Conservation (phyloP, 306 rosid species). For the Oemleria cerasiformis region DNA sequence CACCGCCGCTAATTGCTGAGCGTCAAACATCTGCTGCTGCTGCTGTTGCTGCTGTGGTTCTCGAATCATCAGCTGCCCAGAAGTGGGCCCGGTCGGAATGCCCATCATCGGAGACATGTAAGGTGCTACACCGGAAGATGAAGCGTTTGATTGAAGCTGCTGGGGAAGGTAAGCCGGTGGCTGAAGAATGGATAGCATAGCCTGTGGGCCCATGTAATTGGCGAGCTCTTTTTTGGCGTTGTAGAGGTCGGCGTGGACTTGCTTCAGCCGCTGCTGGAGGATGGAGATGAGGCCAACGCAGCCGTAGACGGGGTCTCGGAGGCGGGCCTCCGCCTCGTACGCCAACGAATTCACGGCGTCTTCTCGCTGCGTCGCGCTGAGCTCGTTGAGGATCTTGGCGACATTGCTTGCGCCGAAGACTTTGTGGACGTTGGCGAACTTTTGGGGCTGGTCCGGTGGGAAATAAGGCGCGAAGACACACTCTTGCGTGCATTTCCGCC, state of each 20-base stretch:
- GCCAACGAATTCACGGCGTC: conserved; percentile 92
- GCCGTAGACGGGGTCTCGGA: conserved; percentile 85
- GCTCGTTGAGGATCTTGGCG: conserved; percentile 74
- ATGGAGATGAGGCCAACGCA: conserved; percentile 90
- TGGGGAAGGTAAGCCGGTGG: conserved; percentile 23
- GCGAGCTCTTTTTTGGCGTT: conserved; percentile 76
- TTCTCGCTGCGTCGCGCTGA: conserved; percentile 59
- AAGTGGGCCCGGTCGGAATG: conserved; percentile 18
- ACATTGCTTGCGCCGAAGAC: conserved; percentile 95
- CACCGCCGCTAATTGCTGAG: conserved; percentile 65
- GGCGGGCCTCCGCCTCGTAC: conserved; percentile 83
- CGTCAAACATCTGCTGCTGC: conserved; percentile 55
- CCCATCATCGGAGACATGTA: conserved; percentile 36
- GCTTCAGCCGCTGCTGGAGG: conserved; percentile 65
- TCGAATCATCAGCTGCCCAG: conserved; percentile 47
- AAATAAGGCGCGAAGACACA: conserved; percentile 94
- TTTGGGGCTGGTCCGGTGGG: conserved; percentile 90
- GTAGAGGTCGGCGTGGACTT: conserved; percentile 52
- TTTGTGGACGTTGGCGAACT: conserved; percentile 76
- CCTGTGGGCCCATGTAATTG: conserved; percentile 64
- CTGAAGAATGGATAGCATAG: conserved; percentile 35
- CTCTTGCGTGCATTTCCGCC: conserved; percentile 89
- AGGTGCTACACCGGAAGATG: conserved; percentile 30
- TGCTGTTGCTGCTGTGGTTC: conserved; percentile 42
- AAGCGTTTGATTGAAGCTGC: conserved; percentile 28